Base-by-base conservation (phyloP, 331 rosid genomes). In the Quercus phellos region DNA sequence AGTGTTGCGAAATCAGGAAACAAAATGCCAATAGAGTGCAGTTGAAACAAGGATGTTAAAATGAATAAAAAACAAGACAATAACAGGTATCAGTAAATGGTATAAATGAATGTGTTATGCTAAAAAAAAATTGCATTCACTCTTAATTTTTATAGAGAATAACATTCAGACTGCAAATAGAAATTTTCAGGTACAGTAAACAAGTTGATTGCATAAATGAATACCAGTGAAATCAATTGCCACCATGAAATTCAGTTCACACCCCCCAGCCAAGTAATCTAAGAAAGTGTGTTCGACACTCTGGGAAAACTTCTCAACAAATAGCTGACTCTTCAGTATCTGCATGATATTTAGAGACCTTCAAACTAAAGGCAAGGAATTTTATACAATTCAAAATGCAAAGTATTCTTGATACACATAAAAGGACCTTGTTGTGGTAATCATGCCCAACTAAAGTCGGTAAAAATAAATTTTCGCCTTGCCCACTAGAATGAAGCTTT, bases 161-260 rank as follows among this genome's bases (percentile, higher is more conserved):
- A 22, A 3, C 24, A 58, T 58, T 58, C 19, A 1, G 68, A 26
- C 42, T 5, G 27, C 27, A 34, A 14, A 43, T 32, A 66, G 71
- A 34, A 18, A 32, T 34, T 30, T 9, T n/a, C 21, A 34, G 50
- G 26, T 34, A 66, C 43, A 6, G 3, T 32, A 66, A 32, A 34
- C 51, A 34, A 66, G 51, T 66, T 66, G 27, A 10, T n/a, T 32
- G 43, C 18, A 6, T 43, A 67, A 42, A 69, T 59, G 59, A 61
- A 32, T 74, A 95, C 99, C 99, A 75, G 99, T 95, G 81, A 90
- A 95, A 87, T 95, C 98, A 78, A 95, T 75, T 74, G 98, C 98
- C 74, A 90, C 98, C 99, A 95, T 93, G 87, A 95, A 93, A 85
- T 89, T 95, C 87, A 95, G 80, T 83, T 93, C 96, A 86, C 86